Evolutionary conservation across 257 asterid species (phyloP).

Genomic region (Penstemon barbatus): DNA sequence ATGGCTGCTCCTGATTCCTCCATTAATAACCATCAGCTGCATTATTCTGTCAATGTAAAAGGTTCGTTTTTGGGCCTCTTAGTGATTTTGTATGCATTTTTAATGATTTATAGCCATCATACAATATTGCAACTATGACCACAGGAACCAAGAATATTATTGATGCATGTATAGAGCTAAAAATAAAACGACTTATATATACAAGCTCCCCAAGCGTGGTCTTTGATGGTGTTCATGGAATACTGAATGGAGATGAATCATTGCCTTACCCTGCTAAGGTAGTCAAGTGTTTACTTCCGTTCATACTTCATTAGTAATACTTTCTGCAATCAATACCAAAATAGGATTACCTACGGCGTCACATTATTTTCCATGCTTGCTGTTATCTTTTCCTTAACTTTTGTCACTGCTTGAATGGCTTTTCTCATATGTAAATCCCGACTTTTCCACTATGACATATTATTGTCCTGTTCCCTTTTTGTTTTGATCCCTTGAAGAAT

Average conservation of each 20-base stretch:
- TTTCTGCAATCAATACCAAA: slow-evolving; percentile 14
- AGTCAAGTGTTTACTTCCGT: slow-evolving; percentile 12
- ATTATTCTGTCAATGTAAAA: slow-evolving; percentile 84
- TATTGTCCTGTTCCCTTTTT: not conserved
- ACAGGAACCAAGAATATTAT: slow-evolving; percentile 83
- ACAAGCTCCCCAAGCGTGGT: slow-evolving; percentile 98
- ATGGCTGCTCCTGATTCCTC: slow-evolving; percentile 99
- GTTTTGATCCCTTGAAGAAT: not conserved
- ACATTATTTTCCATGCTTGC: not conserved
- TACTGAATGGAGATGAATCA: slow-evolving; percentile 72
- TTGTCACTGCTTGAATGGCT: not conserved
- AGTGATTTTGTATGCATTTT: no score
- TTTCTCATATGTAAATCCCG: not conserved
- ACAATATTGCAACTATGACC: slow-evolving; percentile 19
- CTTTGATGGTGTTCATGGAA: slow-evolving; percentile 88
- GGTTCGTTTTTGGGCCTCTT: slow-evolving; percentile 41
- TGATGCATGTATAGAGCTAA: slow-evolving; percentile 85
- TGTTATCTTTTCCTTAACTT: slow-evolving; percentile 16
- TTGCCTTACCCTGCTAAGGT: slow-evolving; percentile 90
- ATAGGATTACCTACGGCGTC: not conserved
- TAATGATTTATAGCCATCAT: not conserved
- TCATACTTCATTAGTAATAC: slow-evolving; percentile 3
- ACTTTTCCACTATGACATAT: not conserved
- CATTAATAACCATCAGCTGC: slow-evolving; percentile 79
- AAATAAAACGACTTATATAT: slow-evolving; percentile 75